Evolutionary conservation across 768 basidiomycete genomes (phyloP), one percentile per base, ranked within the genome.

Genomic region (Termitomyces sp.): DNA sequence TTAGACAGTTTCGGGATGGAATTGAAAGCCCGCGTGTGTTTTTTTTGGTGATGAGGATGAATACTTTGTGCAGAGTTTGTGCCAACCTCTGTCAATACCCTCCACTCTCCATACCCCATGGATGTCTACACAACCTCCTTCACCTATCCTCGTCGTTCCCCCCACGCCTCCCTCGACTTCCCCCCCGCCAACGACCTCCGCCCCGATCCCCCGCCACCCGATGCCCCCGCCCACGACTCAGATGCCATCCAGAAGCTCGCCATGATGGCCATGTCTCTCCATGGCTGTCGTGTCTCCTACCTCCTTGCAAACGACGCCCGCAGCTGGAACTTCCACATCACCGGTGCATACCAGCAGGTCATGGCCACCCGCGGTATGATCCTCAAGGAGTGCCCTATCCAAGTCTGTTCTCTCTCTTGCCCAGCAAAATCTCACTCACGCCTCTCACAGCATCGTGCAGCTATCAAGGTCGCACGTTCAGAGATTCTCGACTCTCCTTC

Each of bases 111-210:
- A 75, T 73, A 73, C 72, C 71, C 58, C 69, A 95, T 97, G 94
- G 94, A 97, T 71, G 85, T 95, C 70, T 96, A 95, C 83, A 91
- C 93, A 55, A 91, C 92, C 64, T 91, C 93, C 68, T 95, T 97
- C 81, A 88, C 88, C 65, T 89, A 90, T 76, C 92, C 93, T 68
- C 88, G 90, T 77, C 80, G 88, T 71, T 81, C 87, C 69, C 86
- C 86, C 68, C 82, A 82, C 64, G 80, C 82, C 54, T 81, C 86
- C 60, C 76, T 87, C 75, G 86, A 90, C 72, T 82, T 82, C 66
- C 75, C 78, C 69, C 71, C 65, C 30, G 73, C 72, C 69, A 58
- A 75, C 28, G 74, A 76, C 60, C 74, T 76, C 60, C 72, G 75
- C 56, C 79, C 76, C 22, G 74, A 75, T 60, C 64, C 65, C 43